A percentile compares a stretch with the other conserved stretches of the same genome.
Conservation (phyloP, 2,329 filamentous ascomycete genomes). For the Fusarium mangiferae region DNA sequence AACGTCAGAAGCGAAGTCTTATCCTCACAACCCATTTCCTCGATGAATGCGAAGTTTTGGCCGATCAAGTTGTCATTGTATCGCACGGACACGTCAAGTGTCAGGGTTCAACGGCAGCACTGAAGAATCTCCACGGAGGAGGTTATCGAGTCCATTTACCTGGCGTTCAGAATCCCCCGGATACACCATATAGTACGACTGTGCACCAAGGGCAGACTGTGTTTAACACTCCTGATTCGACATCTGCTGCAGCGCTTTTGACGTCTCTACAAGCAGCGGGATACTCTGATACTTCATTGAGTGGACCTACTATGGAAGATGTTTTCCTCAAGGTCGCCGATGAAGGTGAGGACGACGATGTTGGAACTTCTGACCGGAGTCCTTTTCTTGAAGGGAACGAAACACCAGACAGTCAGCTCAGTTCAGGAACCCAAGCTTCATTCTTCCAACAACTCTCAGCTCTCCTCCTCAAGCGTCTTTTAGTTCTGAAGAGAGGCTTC, state of each 20-base stretch:
- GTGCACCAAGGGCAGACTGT: slow-evolving; percentile 8
- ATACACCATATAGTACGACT: background rate
- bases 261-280: background rate
- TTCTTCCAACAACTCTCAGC: background rate
- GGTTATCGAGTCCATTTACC: background rate
- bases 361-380: background rate
- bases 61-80: slow-evolving; percentile 64
- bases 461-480: background rate
- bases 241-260: background rate
- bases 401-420: background rate
- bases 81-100: slow-evolving; percentile 12
- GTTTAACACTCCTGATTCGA: background rate
- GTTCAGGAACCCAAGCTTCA: background rate
- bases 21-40: slow-evolving; percentile 88
- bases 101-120: slow-evolving; percentile 1
- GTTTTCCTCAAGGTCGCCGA: slow-evolving; percentile 18
- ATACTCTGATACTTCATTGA: background rate
- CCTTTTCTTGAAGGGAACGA: background rate
- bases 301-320: slow-evolving; percentile 18
- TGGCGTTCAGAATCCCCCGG: background rate
- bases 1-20: slow-evolving; percentile 80
- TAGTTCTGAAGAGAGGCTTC: background rate
- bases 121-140: slow-evolving; percentile 9
- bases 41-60: slow-evolving; percentile 84
- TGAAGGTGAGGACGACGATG: background rate